Base-by-base conservation (phyloP, 768 basidiomycete species). In the Scleroderma bovista region DNA sequence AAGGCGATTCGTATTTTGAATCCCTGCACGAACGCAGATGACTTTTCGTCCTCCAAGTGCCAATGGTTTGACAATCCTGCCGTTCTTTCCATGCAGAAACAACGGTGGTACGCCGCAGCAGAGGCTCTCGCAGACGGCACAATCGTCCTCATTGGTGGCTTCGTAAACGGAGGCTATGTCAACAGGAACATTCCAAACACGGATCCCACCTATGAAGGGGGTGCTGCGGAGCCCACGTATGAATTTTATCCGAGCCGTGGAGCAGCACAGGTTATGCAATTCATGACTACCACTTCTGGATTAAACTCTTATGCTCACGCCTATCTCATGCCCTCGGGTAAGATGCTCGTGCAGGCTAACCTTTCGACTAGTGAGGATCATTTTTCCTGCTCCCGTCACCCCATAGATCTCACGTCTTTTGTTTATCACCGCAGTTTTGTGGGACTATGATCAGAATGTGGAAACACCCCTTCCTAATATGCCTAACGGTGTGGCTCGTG, bases 261-360 rank as follows among this genome's bases (percentile, higher is more conserved):
- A 6, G 61, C 67, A 17, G 73, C 77, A 1, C 65, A 72, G 38
- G 61, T 70, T 7, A 82, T 84, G 77, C 63, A 78, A 6, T 90
- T 91, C 72, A 73, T 90, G 72, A 68, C 76, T 52, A 68, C 75
- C 15, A 87, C 88, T 0, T 86, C 84, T 19, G 88, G 88, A 37
- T 73, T 90, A 37, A 91, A 91, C 64, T 73, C 86, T 1, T 91
- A 89, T 56, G 79, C 85, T 0, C 85, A 84, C 57, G 75, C 83
- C 8, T 89, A 74, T 72, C 73, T 90, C 43, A 79, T 91, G 73
- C 74, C 83, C 6, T 86, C 84, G 3, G 88, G 88, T 13, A 81
- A 81, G 55, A 77, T 90, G 76, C 76, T 93, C 61, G 73, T 92
- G 23, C 92, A 93, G 60, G 86, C 89, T 3, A 93, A 92, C 63